phyloP scores from a whole-genome alignment of 2,329 filamentous ascomycete species.

The Colletotrichum sp. region DNA sequence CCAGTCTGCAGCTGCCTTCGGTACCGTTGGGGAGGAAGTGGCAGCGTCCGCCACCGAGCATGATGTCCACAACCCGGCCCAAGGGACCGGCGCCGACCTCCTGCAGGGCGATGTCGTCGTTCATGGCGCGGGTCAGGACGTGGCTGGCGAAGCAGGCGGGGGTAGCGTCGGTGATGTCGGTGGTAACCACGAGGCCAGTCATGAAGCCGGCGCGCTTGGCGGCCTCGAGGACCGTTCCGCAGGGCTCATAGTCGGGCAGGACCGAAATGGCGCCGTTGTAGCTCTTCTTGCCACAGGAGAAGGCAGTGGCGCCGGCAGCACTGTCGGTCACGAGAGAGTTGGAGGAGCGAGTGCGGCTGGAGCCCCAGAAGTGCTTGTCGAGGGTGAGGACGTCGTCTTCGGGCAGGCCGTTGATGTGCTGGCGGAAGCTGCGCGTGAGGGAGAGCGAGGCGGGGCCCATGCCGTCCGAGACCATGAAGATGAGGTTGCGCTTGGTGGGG shows the following conservation, averaged over 20 bases:
- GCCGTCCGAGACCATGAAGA: conserved; percentile 99
- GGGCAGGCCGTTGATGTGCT: conserved; percentile 76
- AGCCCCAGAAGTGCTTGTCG: conserved; percentile 89
- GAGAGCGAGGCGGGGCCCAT: conserved; percentile 95
- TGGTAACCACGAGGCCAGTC: conserved; percentile 94
- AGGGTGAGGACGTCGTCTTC: conserved; percentile 77
- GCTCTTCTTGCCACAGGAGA: conserved; percentile 90
- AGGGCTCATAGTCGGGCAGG: conserved; percentile 82
- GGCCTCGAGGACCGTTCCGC: conserved; percentile 91
- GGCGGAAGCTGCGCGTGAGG: conserved; percentile 85
- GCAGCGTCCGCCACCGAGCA: conserved; percentile 91
- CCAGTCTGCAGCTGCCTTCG: conserved; percentile 79
- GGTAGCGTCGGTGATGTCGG: conserved; percentile 92
- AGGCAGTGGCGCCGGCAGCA: conserved; percentile 95
- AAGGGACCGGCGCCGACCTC: conserved; percentile 88
- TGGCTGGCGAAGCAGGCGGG: conserved; percentile 95
- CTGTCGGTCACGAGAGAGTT: conserved; percentile 92
- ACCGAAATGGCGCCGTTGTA: conserved; percentile 97
- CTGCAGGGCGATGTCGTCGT: conserved; percentile 91
- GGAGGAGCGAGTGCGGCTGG: conserved; percentile 83
- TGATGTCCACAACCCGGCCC: conserved; percentile 86
- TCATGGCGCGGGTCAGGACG: conserved; percentile 78
- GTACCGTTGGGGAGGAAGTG: conserved; percentile 89
- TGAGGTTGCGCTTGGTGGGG: conserved; percentile 79
- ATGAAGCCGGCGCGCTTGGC: conserved; percentile 90